phyloP scores from a whole-genome alignment of 1,139 yeast species.

The Sugiyamaella pinicola region DNA sequence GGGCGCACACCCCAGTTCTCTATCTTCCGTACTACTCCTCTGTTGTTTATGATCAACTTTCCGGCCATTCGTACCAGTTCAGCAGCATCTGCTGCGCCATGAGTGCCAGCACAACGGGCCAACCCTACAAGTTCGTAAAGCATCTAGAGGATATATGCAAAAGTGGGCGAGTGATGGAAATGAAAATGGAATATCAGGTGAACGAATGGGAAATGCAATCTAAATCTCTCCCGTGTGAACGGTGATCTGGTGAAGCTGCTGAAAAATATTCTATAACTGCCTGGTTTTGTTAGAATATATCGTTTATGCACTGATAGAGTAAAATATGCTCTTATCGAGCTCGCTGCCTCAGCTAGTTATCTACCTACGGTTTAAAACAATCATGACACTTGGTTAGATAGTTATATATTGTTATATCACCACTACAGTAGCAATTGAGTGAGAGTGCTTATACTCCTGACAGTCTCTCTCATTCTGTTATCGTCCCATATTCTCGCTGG shows the following conservation, averaged over 20 bases:
- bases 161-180: not conserved
- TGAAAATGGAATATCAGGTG: not conserved
- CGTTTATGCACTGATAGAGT: not conserved
- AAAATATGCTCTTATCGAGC: no score
- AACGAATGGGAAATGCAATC: not conserved
- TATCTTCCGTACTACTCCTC: slow-evolving; percentile 87
- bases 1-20: slow-evolving; percentile 77
- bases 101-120: slow-evolving; percentile 55
- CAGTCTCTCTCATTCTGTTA: no score
- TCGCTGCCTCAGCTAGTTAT: no score
- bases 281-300: no score
- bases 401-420: no score
- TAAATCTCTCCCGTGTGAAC: no score
- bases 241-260: not conserved
- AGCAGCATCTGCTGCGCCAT: slow-evolving; percentile 41
- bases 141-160: slow-evolving; percentile 49
- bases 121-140: slow-evolving; percentile 88
- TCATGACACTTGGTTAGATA: no score
- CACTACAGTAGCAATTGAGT: no score
- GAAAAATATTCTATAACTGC: not conserved
- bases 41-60: slow-evolving; percentile 75
- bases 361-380: no score
- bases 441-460: no score
- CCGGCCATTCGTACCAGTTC: slow-evolving; percentile 82
- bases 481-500: no score